phyloP scores from a whole-genome alignment of 495 filamentous ascomycete species.

The Xylaria castorea region DNA sequence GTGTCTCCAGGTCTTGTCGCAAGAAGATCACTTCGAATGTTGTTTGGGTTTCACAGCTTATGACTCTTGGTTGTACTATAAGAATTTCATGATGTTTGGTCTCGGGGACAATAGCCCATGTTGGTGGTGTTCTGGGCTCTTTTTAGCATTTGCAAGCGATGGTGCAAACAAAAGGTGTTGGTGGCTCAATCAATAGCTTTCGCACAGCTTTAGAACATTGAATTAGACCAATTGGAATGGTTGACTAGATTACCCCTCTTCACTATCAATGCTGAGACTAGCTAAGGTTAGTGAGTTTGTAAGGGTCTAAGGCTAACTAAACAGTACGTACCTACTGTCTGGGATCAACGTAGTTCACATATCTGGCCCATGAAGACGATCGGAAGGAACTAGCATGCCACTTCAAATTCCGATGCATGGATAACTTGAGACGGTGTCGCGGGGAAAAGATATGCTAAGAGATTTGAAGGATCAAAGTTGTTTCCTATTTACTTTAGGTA shows the following conservation, averaged over 20 bases:
- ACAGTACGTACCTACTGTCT: too few species aligned
- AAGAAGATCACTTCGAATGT: neutral
- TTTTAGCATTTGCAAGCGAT: conserved; percentile 24
- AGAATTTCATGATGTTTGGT: neutral
- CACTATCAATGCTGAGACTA: neutral
- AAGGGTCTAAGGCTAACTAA: neutral
- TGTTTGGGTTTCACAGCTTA: neutral
- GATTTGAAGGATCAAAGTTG: neutral
- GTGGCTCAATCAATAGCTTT: conserved; percentile 10
- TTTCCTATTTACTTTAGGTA: neutral
- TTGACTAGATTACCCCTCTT: neutral
- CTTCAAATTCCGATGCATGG: too few species aligned
- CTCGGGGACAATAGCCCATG: neutral
- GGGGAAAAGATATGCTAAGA: neutral
- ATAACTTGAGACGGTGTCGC: neutral
- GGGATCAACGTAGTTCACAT: too few species aligned
- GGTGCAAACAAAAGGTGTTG: conserved; percentile 18
- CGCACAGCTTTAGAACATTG: neutral
- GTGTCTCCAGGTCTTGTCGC: neutral
- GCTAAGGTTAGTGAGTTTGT: neutral
- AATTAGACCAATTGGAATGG: conserved; percentile 8
- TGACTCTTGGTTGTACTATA: conserved; percentile 1
- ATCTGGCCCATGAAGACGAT: too few species aligned
- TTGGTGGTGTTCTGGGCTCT: neutral
- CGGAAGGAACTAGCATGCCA: neutral